A percentile compares a stretch with the other conserved stretches of the same genome.
These are phyloP conservation scores for Cladosporium sp. DNA, from an alignment of 2,329 filamentous ascomycete species.

Conservation along the genomic window DNA sequence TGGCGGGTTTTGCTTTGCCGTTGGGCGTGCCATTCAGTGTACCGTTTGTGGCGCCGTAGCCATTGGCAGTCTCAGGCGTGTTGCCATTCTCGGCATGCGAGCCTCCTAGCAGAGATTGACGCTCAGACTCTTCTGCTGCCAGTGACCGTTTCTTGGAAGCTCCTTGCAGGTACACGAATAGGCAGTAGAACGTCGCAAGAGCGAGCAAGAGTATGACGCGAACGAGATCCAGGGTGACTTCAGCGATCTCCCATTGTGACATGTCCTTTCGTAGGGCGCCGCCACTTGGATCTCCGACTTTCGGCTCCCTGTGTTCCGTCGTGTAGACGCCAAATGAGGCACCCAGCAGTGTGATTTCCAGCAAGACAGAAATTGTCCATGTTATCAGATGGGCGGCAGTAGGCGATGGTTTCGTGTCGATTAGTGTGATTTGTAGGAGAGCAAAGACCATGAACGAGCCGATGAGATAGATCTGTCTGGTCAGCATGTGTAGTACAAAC, in stretches of 20 bases:
- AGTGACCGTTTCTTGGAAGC: background rate
- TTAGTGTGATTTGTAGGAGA: slow-evolving; percentile 77
- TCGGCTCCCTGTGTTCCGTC: slow-evolving; percentile 60
- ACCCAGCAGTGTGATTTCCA: slow-evolving; percentile 69
- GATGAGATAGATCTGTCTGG: slow-evolving; percentile 71
- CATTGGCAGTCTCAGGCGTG: slow-evolving; percentile 35
- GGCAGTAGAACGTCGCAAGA: slow-evolving; percentile 56
- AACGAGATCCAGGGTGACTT: slow-evolving; percentile 62
- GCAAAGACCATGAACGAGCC: slow-evolving; percentile 84
- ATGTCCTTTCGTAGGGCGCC: slow-evolving; percentile 34
- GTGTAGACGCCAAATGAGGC: slow-evolving; percentile 67
- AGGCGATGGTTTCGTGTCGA: slow-evolving; percentile 78
- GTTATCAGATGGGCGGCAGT: slow-evolving; percentile 73
- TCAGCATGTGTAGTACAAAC: slow-evolving; percentile 16
- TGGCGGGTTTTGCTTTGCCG: slow-evolving; percentile 42
- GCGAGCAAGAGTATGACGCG: slow-evolving; percentile 64
- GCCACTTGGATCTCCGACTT: slow-evolving; percentile 44
- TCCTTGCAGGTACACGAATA: slow-evolving; percentile 45
- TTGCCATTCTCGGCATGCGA: slow-evolving; percentile 40
- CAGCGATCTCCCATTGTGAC: slow-evolving; percentile 60
- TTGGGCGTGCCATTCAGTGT: slow-evolving; percentile 32
- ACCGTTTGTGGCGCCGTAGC: slow-evolving; percentile 50
- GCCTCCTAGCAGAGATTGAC: slow-evolving; percentile 55
- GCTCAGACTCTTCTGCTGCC: slow-evolving; percentile 33
- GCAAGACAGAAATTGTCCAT: slow-evolving; percentile 69